Base-by-base conservation (phyloP, 2,329 filamentous ascomycete species). In the Blastomyces parvus region DNA sequence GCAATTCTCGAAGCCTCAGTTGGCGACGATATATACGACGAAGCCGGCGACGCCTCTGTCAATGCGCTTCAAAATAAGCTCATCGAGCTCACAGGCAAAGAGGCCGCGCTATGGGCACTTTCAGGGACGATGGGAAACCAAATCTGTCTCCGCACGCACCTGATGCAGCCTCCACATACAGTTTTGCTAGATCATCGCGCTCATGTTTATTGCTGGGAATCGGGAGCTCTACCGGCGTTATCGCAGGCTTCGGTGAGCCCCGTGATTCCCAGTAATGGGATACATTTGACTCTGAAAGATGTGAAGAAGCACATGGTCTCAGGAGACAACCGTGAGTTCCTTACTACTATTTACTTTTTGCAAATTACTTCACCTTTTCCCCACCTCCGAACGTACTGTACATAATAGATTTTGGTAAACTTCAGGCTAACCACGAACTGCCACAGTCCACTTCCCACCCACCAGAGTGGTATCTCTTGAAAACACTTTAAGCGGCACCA, bases 121-220 rank as follows among this genome's bases (percentile, higher is more conserved):
- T 75, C 74, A 7, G 73, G 74, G 1, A 77, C 74, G n/a, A 74
- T 75, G 74, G 73, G 74, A n/a, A 77, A 77, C 63, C 74, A 76
- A 66, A 70, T 77, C 55, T 70, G 70, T 40, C 55, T 76, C 17
- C 71, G 74, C 0, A 69, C 70, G 3, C 71, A 73, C 63, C 67
- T 77, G 5, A 63, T 64, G 17, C 70, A 73, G 44, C 73, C 74
- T 1, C 74, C 74, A 8, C 71, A 76, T 63, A 67, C 72, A 1
- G 69, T 76, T 14, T 65, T 76, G 3, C 65, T 68, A 27, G 74
- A 77, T 61, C 67, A 74, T 52, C 71, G 74, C 5, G 71, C 71
- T 2, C 73, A 77, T 57, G 70, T 76, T 33, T 68, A 74, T n/a
- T 63, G 65, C 19, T 70, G 68, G 65, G 74, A 76, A 63, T 69